Evolutionary conservation across 1,284 basidiomycete species (phyloP).

Genomic region (Pseudomicrostroma phylloplanum): DNA sequence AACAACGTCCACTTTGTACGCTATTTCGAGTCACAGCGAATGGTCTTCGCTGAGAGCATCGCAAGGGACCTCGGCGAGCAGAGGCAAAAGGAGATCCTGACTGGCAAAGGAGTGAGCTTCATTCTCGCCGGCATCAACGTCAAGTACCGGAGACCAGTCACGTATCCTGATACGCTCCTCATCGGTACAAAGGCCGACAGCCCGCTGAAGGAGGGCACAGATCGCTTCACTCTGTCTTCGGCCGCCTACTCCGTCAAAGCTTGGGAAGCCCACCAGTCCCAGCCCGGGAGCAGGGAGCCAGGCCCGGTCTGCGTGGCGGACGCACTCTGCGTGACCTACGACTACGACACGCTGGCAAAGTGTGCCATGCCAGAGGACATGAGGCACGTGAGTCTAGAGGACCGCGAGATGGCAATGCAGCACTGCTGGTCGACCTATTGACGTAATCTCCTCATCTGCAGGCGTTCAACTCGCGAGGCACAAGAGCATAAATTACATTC

Average conservation of each 20-base stretch:
- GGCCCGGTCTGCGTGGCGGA: neutral
- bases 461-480: no score
- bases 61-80: neutral
- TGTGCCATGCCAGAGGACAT: neutral
- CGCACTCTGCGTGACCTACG: conserved; percentile 1
- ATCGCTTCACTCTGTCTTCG: neutral
- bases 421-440: no score
- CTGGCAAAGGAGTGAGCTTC: neutral
- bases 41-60: neutral
- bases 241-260: neutral
- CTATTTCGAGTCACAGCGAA: neutral
- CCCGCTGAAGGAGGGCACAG: neutral
- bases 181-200: neutral
- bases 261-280: neutral
- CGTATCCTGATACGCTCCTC: neutral
- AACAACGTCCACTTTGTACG: conserved; percentile 5
- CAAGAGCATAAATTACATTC: no score
- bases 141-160: neutral
- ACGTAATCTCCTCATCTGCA: no score
- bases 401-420: no score
- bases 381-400: neutral
- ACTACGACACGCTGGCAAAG: conserved; percentile 3
- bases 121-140: neutral
- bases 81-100: neutral
- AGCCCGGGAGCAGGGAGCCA: neutral